These are phyloP conservation scores for Fusarium virguliforme DNA, from an alignment of 2,329 filamentous ascomycete genomes.

Conservation along the genomic window DNA sequence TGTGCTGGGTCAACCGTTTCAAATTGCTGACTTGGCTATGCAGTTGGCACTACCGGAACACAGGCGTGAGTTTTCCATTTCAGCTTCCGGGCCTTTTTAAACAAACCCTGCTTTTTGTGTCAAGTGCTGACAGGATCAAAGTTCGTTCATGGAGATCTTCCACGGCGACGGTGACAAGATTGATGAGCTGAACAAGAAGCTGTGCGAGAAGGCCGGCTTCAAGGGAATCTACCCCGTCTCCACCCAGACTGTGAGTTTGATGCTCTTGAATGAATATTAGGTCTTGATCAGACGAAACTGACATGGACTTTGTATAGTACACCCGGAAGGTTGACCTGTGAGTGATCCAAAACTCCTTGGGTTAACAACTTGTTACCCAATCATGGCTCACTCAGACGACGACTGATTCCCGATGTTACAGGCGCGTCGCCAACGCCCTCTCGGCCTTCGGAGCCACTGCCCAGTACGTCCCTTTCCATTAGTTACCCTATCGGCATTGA, in stretches of 20 bases:
- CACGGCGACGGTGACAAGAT: conserved; percentile 26
- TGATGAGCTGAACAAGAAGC: conserved; percentile 28
- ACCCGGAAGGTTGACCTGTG: conserved; percentile 86
- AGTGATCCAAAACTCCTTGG: not conserved
- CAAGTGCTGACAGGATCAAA: not conserved
- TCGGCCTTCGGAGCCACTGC: conserved; percentile 85
- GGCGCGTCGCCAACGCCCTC: conserved; percentile 79
- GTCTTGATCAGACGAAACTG: not conserved
- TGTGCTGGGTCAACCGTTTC: not conserved
- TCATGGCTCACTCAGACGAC: too few species aligned
- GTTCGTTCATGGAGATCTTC: conserved; percentile 34
- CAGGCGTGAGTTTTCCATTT: conserved; percentile 20
- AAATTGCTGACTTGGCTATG: conserved; percentile 7
- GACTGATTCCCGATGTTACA: not conserved
- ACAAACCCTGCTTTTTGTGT: not conserved
- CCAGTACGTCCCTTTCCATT: conserved; percentile 56
- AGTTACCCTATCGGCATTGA: not conserved
- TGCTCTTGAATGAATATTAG: too few species aligned
- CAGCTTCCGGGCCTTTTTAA: too few species aligned
- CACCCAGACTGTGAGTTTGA: conserved; percentile 32
- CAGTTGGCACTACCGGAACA: conserved; percentile 39
- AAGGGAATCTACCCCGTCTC: conserved; percentile 33
- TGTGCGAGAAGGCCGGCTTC: conserved; percentile 34
- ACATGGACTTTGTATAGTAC: conserved; percentile 31
- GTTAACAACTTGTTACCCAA: too few species aligned